These are phyloP conservation scores for Pholiota microspora DNA, from an alignment of 768 basidiomycete species.

Conservation along the genomic window DNA sequence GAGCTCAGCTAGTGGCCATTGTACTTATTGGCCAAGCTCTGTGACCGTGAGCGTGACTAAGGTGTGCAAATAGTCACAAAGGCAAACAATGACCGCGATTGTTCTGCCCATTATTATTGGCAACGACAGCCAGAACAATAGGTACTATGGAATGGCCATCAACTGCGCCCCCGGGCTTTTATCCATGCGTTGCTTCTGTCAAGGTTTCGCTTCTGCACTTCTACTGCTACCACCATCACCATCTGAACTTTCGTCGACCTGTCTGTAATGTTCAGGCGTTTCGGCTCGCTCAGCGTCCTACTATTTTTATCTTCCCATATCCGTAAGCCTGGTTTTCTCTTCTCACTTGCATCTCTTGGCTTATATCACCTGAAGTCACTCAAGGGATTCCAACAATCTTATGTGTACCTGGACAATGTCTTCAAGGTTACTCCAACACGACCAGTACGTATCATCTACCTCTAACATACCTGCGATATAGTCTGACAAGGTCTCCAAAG, in stretches of 20 bases:
- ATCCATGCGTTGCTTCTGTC: conserved; percentile 3
- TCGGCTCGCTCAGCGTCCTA: conserved; percentile 9
- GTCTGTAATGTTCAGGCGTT: conserved; percentile 25
- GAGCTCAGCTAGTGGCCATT: too few species aligned
- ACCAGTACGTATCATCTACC: conserved; percentile 49
- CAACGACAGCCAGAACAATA: not conserved
- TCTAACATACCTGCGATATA: not conserved
- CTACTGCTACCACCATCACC: conserved; percentile 24
- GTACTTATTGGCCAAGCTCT: too few species aligned
- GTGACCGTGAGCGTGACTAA: not conserved
- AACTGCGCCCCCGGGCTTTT: conserved; percentile 7
- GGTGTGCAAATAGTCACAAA: not conserved
- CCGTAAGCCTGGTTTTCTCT: conserved; percentile 9
- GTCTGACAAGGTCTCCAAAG: conserved; percentile 37
- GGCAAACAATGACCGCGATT: not conserved
- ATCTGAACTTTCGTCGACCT: conserved; percentile 11
- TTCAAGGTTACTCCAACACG: conserved; percentile 75
- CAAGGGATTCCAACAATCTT: conserved; percentile 62
- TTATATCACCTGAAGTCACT: conserved; percentile 35
- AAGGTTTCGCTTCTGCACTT: conserved; percentile 15
- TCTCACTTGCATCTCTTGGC: not conserved
- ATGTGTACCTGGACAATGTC: conserved; percentile 85
- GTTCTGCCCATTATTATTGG: not conserved
- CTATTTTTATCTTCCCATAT: conserved; percentile 14
- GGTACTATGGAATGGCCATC: too few species aligned